phyloP scores from a whole-genome alignment of 2,329 filamentous ascomycete species.

The Fusarium sp. region DNA sequence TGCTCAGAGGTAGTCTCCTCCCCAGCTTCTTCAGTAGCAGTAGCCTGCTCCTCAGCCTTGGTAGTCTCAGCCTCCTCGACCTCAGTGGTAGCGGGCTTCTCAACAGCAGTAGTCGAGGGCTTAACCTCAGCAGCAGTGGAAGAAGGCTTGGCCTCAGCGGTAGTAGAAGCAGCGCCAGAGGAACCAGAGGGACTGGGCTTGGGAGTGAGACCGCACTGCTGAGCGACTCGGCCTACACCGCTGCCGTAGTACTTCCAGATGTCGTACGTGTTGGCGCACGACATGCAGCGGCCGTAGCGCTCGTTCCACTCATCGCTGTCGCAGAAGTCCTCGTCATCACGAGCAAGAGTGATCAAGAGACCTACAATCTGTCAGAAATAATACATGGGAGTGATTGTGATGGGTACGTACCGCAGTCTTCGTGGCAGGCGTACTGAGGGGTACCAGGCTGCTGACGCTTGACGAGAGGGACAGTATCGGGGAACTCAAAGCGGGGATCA shows the following conservation, averaged over 20 bases:
- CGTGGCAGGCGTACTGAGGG: slow-evolving; percentile 56
- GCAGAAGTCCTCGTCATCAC: slow-evolving; percentile 47
- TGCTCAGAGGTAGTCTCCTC: neutral
- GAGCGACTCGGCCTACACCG: slow-evolving; percentile 46
- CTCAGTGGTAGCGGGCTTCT: neutral
- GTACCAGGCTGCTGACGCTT: slow-evolving; percentile 56
- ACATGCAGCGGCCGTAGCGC: slow-evolving; percentile 53
- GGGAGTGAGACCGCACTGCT: slow-evolving; percentile 40
- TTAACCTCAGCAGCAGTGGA: neutral
- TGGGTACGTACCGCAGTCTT: slow-evolving; percentile 54
- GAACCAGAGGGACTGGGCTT: slow-evolving; percentile 28
- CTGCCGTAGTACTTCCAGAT: slow-evolving; percentile 57
- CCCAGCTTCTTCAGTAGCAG: neutral
- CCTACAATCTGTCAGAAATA: neutral
- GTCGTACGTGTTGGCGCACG: slow-evolving; percentile 53
- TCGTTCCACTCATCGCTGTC: slow-evolving; percentile 50
- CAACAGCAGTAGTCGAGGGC: neutral
- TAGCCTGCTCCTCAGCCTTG: neutral
- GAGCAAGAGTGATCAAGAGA: slow-evolving; percentile 47
- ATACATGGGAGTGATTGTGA: neutral
- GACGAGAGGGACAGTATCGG: slow-evolving; percentile 41
- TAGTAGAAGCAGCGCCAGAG: neutral
- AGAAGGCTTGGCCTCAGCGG: neutral
- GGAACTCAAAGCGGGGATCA: slow-evolving; percentile 46
- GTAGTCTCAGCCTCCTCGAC: neutral